Conservation (phyloP, 495 filamentous ascomycete species). For the Extremus antarcticus region DNA sequence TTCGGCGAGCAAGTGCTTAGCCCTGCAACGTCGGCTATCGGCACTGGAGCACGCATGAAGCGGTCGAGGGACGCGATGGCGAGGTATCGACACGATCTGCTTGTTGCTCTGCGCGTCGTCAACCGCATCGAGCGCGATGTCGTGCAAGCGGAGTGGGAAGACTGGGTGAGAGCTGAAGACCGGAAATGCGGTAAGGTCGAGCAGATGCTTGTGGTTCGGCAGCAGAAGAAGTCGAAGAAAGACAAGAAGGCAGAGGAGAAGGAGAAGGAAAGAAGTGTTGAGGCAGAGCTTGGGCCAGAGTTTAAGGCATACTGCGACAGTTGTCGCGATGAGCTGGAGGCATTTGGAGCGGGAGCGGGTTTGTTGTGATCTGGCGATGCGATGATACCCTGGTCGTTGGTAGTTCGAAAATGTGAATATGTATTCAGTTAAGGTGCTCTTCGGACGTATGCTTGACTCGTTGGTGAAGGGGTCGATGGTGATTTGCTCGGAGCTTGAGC, state of each 20-base stretch:
- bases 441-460: neutral
- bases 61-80: slow-evolving; percentile 72
- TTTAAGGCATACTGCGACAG: slow-evolving; percentile 12
- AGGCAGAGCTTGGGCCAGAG: slow-evolving; percentile 6
- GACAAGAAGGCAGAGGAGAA: neutral
- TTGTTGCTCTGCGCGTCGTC: slow-evolving; percentile 82
- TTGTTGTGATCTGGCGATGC: neutral
- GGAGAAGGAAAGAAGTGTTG: neutral
- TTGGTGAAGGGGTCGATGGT: no score
- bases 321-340: slow-evolving; percentile 6
- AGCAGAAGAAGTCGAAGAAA: neutral
- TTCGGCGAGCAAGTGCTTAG: slow-evolving; percentile 14
- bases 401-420: neutral
- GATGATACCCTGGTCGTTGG: neutral
- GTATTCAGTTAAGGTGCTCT: neutral
- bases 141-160: slow-evolving; percentile 77
- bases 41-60: slow-evolving; percentile 54
- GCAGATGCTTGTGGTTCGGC: slow-evolving; percentile 31
- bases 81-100: slow-evolving; percentile 76
- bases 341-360: neutral
- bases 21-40: slow-evolving; percentile 8
- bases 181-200: slow-evolving; percentile 54
- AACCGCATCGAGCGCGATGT: slow-evolving; percentile 82
- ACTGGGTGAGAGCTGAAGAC: slow-evolving; percentile 69
- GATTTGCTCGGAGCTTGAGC: no score